These are phyloP conservation scores for Canavalia ensiformis DNA, from an alignment of 306 rosid genomes.

Conservation along the genomic window DNA sequence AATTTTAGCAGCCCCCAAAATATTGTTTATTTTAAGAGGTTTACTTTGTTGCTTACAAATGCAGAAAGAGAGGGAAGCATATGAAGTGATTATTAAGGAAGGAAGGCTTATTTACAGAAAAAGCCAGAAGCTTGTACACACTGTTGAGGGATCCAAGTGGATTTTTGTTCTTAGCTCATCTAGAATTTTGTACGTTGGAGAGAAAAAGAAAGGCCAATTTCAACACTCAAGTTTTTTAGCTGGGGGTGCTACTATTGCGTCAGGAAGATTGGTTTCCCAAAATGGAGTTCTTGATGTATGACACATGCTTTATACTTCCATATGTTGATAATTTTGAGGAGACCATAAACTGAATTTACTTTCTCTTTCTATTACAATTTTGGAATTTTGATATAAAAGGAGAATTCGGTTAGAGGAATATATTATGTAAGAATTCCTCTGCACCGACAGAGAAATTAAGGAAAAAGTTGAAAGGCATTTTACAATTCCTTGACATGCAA, in stretches of 20 bases:
- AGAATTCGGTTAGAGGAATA: background rate
- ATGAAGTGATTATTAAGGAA: slow-evolving; percentile 64
- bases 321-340: slow-evolving; percentile 4
- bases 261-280: slow-evolving; percentile 80
- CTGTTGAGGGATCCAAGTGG: slow-evolving; percentile 80
- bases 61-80: slow-evolving; percentile 80
- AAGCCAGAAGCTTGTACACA: slow-evolving; percentile 59
- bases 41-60: slow-evolving; percentile 34
- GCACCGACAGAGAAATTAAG: background rate
- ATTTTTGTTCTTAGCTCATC: slow-evolving; percentile 88
- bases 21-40: slow-evolving; percentile 21
- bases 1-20: slow-evolving; percentile 37
- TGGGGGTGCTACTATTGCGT: slow-evolving; percentile 83
- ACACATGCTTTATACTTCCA: background rate
- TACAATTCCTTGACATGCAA: slow-evolving; percentile 21
- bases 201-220: slow-evolving; percentile 81
- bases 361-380: background rate
- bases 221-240: slow-evolving; percentile 93
- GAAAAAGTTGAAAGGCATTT: background rate
- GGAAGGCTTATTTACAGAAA: slow-evolving; percentile 72
- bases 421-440: background rate
- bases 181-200: slow-evolving; percentile 68
- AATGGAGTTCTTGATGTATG: slow-evolving; percentile 78
- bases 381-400: background rate
- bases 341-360: background rate